Conservation (phyloP, 2,329 filamentous ascomycete genomes). For the Thelonectria blattea region DNA sequence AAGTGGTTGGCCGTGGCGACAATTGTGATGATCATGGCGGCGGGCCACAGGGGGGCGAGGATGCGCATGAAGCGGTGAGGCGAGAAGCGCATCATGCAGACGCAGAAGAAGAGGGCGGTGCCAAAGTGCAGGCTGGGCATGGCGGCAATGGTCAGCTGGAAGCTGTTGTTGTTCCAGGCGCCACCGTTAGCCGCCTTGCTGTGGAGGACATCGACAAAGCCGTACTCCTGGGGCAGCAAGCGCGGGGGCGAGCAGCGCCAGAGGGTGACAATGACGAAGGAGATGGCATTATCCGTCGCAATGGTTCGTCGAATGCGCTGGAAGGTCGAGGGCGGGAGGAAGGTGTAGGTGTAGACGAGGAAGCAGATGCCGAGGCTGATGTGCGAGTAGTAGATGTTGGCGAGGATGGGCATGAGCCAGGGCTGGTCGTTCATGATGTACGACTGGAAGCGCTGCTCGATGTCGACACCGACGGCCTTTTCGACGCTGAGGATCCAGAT, state of each 20-base stretch:
- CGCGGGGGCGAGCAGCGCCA: constrained; percentile 57
- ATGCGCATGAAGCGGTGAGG: constrained; percentile 46
- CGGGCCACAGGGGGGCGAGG: constrained; percentile 51
- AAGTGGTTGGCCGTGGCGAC: constrained; percentile 50
- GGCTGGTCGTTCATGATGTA: constrained; percentile 45
- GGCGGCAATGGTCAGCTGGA: constrained; percentile 54
- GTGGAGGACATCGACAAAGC: constrained; percentile 55
- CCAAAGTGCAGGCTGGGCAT: constrained; percentile 58
- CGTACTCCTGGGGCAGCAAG: constrained; percentile 52
- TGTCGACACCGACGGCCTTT: constrained; percentile 43
- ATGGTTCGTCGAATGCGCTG: constrained; percentile 52
- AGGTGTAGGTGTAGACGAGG: constrained; percentile 55
- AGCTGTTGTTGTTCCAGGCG: constrained; percentile 52
- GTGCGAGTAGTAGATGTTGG: constrained; percentile 53
- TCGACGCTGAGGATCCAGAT: constrained; percentile 49
- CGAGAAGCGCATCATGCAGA: constrained; percentile 46
- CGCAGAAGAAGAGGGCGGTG: constrained; percentile 45
- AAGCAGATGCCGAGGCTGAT: constrained; percentile 53
- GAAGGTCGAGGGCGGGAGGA: constrained; percentile 47
- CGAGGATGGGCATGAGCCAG: constrained; percentile 48
- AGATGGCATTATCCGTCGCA: constrained; percentile 54
- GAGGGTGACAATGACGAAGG: constrained; percentile 53
- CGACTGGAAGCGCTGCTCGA: constrained; percentile 49
- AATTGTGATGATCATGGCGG: constrained; percentile 50
- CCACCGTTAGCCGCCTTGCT: constrained; percentile 35